These are phyloP conservation scores for Dacryopinax primogenitus DNA, from an alignment of 768 basidiomycete genomes.

Conservation along the genomic window DNA sequence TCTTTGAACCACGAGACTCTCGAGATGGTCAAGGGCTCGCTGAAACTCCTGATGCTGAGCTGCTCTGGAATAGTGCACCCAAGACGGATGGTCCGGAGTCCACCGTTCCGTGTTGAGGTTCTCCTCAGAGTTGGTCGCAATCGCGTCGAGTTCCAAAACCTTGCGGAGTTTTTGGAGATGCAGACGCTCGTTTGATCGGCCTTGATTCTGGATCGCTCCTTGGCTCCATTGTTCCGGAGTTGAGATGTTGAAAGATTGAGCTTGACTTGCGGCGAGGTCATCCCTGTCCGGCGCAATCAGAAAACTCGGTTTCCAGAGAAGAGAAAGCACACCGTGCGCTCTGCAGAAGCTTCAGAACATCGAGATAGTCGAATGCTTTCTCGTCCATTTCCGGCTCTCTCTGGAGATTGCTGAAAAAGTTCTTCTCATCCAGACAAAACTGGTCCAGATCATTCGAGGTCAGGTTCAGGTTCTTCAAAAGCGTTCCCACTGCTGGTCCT, in stretches of 20 bases:
- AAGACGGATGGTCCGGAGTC: not conserved
- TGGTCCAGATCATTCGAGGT: constrained; percentile 11
- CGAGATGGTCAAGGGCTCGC: not conserved
- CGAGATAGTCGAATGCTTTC: constrained; percentile 14
- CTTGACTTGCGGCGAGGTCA: not conserved
- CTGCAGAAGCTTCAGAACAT: constrained; percentile 12
- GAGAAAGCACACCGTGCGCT: no score
- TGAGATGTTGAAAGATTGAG: not conserved
- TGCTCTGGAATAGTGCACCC: not conserved
- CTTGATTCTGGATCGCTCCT: not conserved
- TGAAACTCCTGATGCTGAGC: not conserved
- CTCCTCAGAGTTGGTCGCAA: not conserved
- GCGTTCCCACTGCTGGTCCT: not conserved
- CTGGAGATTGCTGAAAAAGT: constrained; percentile 11
- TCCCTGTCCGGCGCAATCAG: not conserved
- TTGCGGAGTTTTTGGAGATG: not conserved
- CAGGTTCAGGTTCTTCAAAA: not conserved
- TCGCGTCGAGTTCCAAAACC: not conserved
- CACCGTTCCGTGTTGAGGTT: not conserved
- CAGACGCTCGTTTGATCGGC: not conserved
- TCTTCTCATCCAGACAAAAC: constrained; percentile 15
- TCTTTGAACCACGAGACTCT: constrained; percentile 3
- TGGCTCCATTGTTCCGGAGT: not conserved
- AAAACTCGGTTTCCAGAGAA: not conserved
- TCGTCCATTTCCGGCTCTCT: constrained; percentile 13